These are phyloP conservation scores for Tulasnella calospora DNA, from an alignment of 768 basidiomycete species.

Conservation along the genomic window DNA sequence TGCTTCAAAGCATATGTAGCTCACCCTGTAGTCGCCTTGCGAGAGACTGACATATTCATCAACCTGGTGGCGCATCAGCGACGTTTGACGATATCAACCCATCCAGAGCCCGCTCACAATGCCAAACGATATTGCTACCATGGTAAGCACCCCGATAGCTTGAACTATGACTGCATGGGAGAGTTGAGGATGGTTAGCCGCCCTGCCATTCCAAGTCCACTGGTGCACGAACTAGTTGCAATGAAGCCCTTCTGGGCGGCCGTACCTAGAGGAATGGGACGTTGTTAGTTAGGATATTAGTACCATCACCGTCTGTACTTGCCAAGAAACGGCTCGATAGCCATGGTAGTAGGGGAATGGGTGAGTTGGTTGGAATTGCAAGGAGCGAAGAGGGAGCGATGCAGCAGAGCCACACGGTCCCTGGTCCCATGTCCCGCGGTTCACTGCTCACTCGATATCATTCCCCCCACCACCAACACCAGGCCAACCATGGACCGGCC, in stretches of 20 bases:
- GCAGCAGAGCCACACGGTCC: background rate
- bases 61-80: background rate
- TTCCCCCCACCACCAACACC: background rate
- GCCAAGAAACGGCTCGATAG: constrained; percentile 26
- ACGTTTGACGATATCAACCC: background rate
- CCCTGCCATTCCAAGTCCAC: constrained; percentile 30
- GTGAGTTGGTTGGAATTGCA: background rate
- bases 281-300: background rate
- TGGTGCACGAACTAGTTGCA: constrained; percentile 59
- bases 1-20: background rate
- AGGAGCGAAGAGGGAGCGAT: constrained; percentile 7
- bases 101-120: constrained; percentile 38
- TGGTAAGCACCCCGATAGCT: constrained; percentile 65
- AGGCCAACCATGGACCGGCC: background rate
- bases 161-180: constrained; percentile 34
- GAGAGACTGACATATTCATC: background rate
- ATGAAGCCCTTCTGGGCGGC: constrained; percentile 42
- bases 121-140: constrained; percentile 68
- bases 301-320: background rate
- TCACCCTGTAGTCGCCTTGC: constrained; percentile 16
- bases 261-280: constrained; percentile 19
- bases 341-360: constrained; percentile 13
- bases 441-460: background rate
- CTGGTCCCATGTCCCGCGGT: background rate
- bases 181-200: constrained; percentile 39